Base-by-base conservation (phyloP, 352 stramenopile species). In the Phytophthora quininea region DNA sequence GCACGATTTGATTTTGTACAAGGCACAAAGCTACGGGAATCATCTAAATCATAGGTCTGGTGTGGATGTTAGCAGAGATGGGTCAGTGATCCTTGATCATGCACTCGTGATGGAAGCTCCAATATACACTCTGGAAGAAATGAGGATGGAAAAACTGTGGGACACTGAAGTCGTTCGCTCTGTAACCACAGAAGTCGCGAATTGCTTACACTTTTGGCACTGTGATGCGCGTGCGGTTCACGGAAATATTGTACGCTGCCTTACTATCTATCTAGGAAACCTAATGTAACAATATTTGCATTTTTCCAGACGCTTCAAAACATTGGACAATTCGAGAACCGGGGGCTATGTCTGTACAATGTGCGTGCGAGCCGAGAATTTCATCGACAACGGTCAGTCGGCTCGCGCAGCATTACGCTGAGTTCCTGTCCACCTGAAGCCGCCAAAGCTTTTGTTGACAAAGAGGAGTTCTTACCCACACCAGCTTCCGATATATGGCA, bases 401-500 rank as follows among this genome's bases (percentile, higher is more conserved):
- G 71, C 27, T 52, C 52, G 15, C 58, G 65, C 7, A 69, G 61
- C 0, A 62, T 90, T 40, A 53, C 75, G 11, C 11, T 70, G 0
- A 49, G 19, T 4, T 76, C 69, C 4, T 85, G 83, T 37, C 49
- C 82, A 4, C 85, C 82, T 1, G 85, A 93, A 51, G 82, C 82
- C 5, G 81, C 79, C 8, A 74, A 63, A 30, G 72, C 54, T 40
- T 86, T 91, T 47, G 62, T 91, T 7, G 52, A 24, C 2, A 73
- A 74, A 19, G 75, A 82, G 3, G 43, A 57, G 10, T 90, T 89
- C 37, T 46, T 64, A 3, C 79, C 82, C 5, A 91, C 79, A 0
- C 54, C 64, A 19, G 67, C 68, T 3, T 86, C 79, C 4, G 85
- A 93, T 67, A 77, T 91, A 35, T 93, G 85, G 85, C 85, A 93